phyloP scores from a whole-genome alignment of 495 filamentous ascomycete genomes.

The Lophiotrema nucula region DNA sequence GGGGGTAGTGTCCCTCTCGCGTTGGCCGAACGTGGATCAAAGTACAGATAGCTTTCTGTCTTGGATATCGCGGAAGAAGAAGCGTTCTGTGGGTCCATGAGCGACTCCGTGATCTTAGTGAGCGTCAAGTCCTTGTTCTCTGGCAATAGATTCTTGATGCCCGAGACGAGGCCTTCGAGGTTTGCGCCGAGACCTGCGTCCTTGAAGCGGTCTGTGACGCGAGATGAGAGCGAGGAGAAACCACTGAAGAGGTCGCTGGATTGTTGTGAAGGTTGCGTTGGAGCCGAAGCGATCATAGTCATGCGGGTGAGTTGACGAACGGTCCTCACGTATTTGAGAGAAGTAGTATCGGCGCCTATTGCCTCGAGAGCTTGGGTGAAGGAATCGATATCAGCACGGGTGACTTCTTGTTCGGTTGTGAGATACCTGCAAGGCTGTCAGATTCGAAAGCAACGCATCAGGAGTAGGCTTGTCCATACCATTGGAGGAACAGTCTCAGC shows the following conservation, averaged over 20 bases:
- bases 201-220: slow-evolving; percentile 89
- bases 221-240: slow-evolving; percentile 82
- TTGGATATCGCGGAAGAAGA: slow-evolving; percentile 91
- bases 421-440: slow-evolving; percentile 46
- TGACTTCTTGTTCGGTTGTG: slow-evolving; percentile 87
- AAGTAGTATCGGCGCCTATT: slow-evolving; percentile 68
- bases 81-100: slow-evolving; percentile 93
- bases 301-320: slow-evolving; percentile 95
- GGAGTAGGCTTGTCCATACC: slow-evolving; percentile 44
- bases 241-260: slow-evolving; percentile 77
- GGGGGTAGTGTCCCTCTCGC: slow-evolving; percentile 91
- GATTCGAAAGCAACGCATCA: neutral
- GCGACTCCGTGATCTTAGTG: slow-evolving; percentile 95
- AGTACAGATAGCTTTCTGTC: slow-evolving; percentile 98
- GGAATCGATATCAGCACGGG: slow-evolving; percentile 73
- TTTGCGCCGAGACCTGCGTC: slow-evolving; percentile 86
- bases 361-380: slow-evolving; percentile 83
- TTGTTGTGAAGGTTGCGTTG: slow-evolving; percentile 63
- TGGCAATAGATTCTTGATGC: slow-evolving; percentile 97
- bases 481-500: slow-evolving; percentile 90
- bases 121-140: slow-evolving; percentile 93
- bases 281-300: slow-evolving; percentile 94
- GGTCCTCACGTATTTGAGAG: slow-evolving; percentile 83
- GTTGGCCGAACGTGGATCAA: slow-evolving; percentile 90
- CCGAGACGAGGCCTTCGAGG: slow-evolving; percentile 93